Evolutionary conservation across 257 asterid genomes (phyloP), one percentile per base, ranked within the genome.

Genomic region (Solanum ahanhuiri): DNA sequence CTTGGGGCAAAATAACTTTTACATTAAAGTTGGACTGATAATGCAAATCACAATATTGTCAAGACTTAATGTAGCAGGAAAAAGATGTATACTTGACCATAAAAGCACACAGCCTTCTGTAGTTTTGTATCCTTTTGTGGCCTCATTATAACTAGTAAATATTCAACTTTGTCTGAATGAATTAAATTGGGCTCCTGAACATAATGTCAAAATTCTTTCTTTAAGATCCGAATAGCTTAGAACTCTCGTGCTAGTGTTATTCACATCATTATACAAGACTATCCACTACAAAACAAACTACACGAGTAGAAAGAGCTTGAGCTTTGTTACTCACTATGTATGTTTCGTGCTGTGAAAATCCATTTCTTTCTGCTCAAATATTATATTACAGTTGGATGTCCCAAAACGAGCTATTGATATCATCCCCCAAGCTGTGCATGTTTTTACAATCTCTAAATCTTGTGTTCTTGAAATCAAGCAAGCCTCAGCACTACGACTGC

Each of bases 401-500:
- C 64, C 41, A 5, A 81, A 79, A 81, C 67, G 41, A 48, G 84
- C 43, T 48, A 81, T 1, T 9, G 28, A 48, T 48, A 45, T 79
- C 83, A 9, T 17, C 66, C 41, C 66, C 41, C 39, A 9, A 79
- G 84, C 34, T 15, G 41, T 60, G 10, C 84, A 48, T 28, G 35
- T 28, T 15, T 79, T 81, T 81, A 25, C 64, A 17, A 1, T 43
- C 84, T 45, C 66, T 15, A 45, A 51, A 72, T 73, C 39, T 45
- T 77, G 75, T n/a, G 75, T 30, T 43, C 67, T 39, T 28, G 63
- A 18, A 81, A 51, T 92, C 91, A 97, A 4, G 92, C 96, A 81
- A 93, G 86, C 91, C 93, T 92, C 84, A 97, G 89, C 64, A 90
- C 92, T 12, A 91, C 95, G 1, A 95, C 90, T 1, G 92, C 98